Conservation (phyloP, 1,139 yeast genomes). For the Taphrina wiesneri region DNA sequence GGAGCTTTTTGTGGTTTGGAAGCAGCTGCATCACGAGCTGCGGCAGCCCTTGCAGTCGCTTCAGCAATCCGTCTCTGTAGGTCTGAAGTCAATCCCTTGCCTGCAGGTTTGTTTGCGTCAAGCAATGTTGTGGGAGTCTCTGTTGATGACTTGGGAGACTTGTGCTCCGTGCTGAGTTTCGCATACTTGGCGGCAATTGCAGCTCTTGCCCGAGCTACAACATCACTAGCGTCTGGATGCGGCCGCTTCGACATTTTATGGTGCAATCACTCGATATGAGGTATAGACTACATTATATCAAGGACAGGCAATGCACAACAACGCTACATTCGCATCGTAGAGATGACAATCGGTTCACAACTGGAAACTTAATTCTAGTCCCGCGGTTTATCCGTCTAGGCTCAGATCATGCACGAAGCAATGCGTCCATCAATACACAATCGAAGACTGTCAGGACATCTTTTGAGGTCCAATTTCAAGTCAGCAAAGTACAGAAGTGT, state of each 20-base stretch:
- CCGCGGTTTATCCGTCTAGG: no score
- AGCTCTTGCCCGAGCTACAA: constrained; percentile 25
- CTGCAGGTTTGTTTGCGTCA: background rate
- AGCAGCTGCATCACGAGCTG: constrained; percentile 33
- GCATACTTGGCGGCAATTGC: constrained; percentile 30
- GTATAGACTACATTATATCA: no score
- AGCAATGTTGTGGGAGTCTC: background rate
- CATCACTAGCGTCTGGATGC: constrained; percentile 20
- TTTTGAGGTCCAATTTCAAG: no score
- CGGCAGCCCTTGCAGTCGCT: constrained; percentile 38
- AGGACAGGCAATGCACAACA: no score
- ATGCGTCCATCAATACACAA: no score
- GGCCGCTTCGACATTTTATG: constrained; percentile 18
- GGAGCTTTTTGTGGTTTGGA: background rate
- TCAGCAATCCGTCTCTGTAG: constrained; percentile 26
- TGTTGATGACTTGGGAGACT: constrained; percentile 1
- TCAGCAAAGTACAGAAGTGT: no score
- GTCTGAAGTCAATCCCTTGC: background rate
- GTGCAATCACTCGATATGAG: no score
- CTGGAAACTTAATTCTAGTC: no score
- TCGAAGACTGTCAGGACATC: no score
- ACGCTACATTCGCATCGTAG: no score
- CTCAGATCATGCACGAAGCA: no score
- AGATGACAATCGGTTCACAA: no score
- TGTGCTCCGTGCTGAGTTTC: constrained; percentile 17